These are phyloP conservation scores for Drechslerella stenobrocha DNA, from an alignment of 2,329 filamentous ascomycete genomes.

Conservation along the genomic window DNA sequence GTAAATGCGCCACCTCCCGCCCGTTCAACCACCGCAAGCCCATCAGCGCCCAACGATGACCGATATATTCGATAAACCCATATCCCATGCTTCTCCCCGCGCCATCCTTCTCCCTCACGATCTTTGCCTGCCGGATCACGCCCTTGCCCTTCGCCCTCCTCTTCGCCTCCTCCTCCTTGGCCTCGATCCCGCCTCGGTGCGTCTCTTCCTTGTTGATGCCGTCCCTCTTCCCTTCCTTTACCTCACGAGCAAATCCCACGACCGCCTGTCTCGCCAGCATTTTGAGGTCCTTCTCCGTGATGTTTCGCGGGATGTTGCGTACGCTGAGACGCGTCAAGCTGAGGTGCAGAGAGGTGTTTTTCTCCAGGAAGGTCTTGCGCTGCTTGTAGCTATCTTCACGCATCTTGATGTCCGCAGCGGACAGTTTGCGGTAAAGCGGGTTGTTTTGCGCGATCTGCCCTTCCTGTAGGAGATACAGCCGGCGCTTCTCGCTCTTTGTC, in stretches of 20 bases:
- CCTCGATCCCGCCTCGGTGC: constrained; percentile 74
- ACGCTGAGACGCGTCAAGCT: constrained; percentile 87
- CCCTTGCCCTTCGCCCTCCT: constrained; percentile 82
- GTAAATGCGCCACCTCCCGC: constrained; percentile 61
- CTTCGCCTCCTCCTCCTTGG: constrained; percentile 75
- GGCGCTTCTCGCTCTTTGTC: constrained; percentile 82
- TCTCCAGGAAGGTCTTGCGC: constrained; percentile 85
- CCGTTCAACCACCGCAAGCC: constrained; percentile 92
- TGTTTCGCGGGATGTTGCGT: constrained; percentile 82
- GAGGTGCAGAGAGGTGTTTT: constrained; percentile 84
- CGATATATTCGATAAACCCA: constrained; percentile 95
- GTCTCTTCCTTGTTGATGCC: constrained; percentile 89
- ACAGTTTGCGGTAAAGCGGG: constrained; percentile 73
- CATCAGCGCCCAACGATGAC: constrained; percentile 92
- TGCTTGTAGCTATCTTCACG: constrained; percentile 84
- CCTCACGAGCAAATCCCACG: constrained; percentile 89
- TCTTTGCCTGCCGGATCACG: constrained; percentile 87
- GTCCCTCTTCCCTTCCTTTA: constrained; percentile 73
- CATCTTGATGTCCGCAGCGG: constrained; percentile 80
- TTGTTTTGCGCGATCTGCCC: constrained; percentile 73
- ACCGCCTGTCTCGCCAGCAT: constrained; percentile 87
- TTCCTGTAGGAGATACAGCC: constrained; percentile 83
- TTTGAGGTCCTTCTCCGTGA: constrained; percentile 86
- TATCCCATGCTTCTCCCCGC: constrained; percentile 86
- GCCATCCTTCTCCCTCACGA: constrained; percentile 88